Percentiles rank a stretch among this genome's conserved stretches.
These are phyloP conservation scores for Agaricus blazei DNA, from an alignment of 768 basidiomycete species.

Conservation along the genomic window DNA sequence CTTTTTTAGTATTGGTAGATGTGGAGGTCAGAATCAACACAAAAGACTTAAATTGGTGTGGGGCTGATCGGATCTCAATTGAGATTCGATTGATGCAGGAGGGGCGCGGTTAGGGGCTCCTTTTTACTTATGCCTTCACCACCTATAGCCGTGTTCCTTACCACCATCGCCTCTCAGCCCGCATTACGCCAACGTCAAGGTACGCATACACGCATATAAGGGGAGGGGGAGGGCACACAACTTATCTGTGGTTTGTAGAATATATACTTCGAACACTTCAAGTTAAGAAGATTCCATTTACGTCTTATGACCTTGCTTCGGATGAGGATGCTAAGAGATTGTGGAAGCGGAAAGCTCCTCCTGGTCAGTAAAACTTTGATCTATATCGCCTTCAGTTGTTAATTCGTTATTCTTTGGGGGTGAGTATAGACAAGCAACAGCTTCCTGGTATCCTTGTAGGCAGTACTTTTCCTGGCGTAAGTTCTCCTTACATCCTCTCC, in stretches of 20 bases:
- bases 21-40: background rate
- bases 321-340: slow-evolving; percentile 75
- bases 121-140: slow-evolving; percentile 60
- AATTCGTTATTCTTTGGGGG: background rate
- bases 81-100: background rate
- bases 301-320: slow-evolving; percentile 79
- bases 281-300: slow-evolving; percentile 80
- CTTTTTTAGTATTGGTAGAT: background rate
- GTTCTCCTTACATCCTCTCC: slow-evolving; percentile 22
- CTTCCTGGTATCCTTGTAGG: slow-evolving; percentile 82
- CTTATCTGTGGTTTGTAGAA: slow-evolving; percentile 37
- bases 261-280: slow-evolving; percentile 79
- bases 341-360: slow-evolving; percentile 79
- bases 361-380: slow-evolving; percentile 32
- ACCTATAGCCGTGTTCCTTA: slow-evolving; percentile 78
- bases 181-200: slow-evolving; percentile 78
- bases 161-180: slow-evolving; percentile 84
- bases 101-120: background rate
- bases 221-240: background rate
- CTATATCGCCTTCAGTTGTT: background rate
- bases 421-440: slow-evolving; percentile 66
- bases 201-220: slow-evolving; percentile 14
- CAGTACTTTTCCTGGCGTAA: slow-evolving; percentile 69
- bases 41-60: background rate
- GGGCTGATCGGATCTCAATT: background rate